phyloP scores from a whole-genome alignment of 2,329 filamentous ascomycete species.

The Colletotrichum lupini region DNA sequence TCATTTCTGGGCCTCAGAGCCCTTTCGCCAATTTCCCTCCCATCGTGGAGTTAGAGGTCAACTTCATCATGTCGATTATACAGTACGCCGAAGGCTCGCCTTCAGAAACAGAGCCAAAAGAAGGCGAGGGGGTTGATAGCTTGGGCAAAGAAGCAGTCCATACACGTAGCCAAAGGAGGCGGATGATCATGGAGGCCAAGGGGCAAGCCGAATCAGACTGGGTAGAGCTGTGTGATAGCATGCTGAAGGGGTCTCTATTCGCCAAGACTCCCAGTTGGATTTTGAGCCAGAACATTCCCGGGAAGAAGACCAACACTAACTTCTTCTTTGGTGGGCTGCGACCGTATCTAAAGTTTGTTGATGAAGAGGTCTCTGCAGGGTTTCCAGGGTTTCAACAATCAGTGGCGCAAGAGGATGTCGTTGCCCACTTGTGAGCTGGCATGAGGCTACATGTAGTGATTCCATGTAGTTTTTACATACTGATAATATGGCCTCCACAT shows the following conservation, averaged over 20 bases:
- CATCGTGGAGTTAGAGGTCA: not conserved
- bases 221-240: not conserved
- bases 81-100: not conserved
- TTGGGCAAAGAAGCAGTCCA: not conserved
- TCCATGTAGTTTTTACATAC: too few relatives aligned
- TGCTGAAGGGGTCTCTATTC: not conserved
- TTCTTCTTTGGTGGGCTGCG: not conserved
- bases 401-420: too few relatives aligned
- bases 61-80: not conserved
- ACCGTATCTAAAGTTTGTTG: not conserved
- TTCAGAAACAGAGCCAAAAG: rapidly evolving
- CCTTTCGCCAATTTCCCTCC: not conserved
- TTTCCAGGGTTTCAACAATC: not conserved
- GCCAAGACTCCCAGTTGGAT: not conserved
- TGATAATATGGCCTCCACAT: rapidly evolving
- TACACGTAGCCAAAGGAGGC: not conserved
- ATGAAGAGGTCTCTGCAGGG: not conserved
- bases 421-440: not conserved
- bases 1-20: not conserved
- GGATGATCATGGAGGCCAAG: not conserved
- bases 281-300: not conserved
- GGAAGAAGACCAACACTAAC: not conserved
- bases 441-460: too few relatives aligned
- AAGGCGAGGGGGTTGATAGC: not conserved
- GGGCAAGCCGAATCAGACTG: not conserved